These are phyloP conservation scores for Alternaria conjuncta DNA, from an alignment of 2,329 filamentous ascomycete species.

Conservation along the genomic window DNA sequence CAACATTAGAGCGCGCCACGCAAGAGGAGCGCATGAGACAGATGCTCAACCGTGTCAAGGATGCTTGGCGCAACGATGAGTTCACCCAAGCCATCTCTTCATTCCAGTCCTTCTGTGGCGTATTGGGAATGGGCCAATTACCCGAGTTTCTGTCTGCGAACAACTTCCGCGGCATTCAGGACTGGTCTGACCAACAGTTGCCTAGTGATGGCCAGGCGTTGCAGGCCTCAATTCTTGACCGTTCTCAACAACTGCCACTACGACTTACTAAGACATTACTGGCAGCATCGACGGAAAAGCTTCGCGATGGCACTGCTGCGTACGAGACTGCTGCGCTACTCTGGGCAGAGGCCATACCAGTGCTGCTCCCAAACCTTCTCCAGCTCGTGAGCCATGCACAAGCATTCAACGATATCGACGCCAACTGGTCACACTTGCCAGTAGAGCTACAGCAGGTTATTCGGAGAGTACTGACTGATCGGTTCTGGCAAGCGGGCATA, in stretches of 20 bases:
- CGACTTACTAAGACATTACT: slow-evolving; percentile 89
- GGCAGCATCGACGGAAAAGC: slow-evolving; percentile 88
- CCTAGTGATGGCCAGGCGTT: slow-evolving; percentile 80
- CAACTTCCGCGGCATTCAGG: slow-evolving; percentile 75
- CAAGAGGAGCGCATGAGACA: slow-evolving; percentile 74
- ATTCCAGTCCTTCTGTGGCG: slow-evolving; percentile 78
- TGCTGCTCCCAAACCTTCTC: slow-evolving; percentile 84
- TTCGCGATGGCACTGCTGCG: slow-evolving; percentile 74
- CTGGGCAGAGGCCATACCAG: slow-evolving; percentile 84
- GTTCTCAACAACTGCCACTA: slow-evolving; percentile 77
- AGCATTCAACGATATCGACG: slow-evolving; percentile 80
- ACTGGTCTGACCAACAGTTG: slow-evolving; percentile 81
- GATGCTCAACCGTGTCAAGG: slow-evolving; percentile 83
- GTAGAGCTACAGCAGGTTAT: slow-evolving; percentile 79
- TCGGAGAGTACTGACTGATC: slow-evolving; percentile 83
- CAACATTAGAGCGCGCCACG: slow-evolving; percentile 71
- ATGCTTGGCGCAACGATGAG: slow-evolving; percentile 76
- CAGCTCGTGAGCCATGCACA: slow-evolving; percentile 89
- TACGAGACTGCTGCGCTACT: slow-evolving; percentile 78
- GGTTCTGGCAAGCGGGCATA: slow-evolving; percentile 98
- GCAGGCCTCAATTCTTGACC: slow-evolving; percentile 78
- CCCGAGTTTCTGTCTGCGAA: slow-evolving; percentile 78
- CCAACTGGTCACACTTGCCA: slow-evolving; percentile 80
- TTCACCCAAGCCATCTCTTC: slow-evolving; percentile 73
- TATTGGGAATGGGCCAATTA: slow-evolving; percentile 80